These are phyloP conservation scores for Vicia villosa DNA, from an alignment of 306 rosid species.

Conservation along the genomic window DNA sequence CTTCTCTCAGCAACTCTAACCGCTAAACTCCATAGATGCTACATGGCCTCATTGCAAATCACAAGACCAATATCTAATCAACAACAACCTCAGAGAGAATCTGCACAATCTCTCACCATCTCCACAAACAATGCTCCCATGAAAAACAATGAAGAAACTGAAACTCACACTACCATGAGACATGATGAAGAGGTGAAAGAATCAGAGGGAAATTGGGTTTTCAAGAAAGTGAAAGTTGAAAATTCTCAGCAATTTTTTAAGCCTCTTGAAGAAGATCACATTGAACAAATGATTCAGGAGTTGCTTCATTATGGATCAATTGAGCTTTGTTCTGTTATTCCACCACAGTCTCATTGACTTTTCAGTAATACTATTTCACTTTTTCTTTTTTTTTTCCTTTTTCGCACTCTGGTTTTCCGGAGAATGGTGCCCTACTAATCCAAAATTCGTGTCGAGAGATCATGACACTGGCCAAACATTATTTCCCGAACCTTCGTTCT, in stretches of 20 bases:
- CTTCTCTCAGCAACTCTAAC: constrained; percentile 90
- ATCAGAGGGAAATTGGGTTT: constrained; percentile 46
- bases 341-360: constrained; percentile 33
- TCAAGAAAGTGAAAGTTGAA: constrained; percentile 63
- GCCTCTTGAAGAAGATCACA: constrained; percentile 79
- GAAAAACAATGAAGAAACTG: constrained; percentile 22
- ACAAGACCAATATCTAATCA: constrained; percentile 45
- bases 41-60: constrained; percentile 85
- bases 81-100: constrained; percentile 45
- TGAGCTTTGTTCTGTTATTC: constrained; percentile 65
- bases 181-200: constrained; percentile 34
- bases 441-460: too few species aligned
- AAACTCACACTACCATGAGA: constrained; percentile 17
- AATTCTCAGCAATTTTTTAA: constrained; percentile 50
- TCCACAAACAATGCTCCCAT: constrained; percentile 34
- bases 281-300: constrained; percentile 94
- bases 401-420: too few species aligned
- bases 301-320: constrained; percentile 76
- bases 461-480: too few species aligned
- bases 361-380: not conserved
- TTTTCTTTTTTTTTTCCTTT: too few species aligned
- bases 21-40: constrained; percentile 83
- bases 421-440: too few species aligned
- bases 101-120: constrained; percentile 17
- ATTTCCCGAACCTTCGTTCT: too few species aligned